Percentiles rank a stretch among this genome's conserved stretches.
phyloP scores from a whole-genome alignment of 345 rosid species.

The Gossypium herbaceum region DNA sequence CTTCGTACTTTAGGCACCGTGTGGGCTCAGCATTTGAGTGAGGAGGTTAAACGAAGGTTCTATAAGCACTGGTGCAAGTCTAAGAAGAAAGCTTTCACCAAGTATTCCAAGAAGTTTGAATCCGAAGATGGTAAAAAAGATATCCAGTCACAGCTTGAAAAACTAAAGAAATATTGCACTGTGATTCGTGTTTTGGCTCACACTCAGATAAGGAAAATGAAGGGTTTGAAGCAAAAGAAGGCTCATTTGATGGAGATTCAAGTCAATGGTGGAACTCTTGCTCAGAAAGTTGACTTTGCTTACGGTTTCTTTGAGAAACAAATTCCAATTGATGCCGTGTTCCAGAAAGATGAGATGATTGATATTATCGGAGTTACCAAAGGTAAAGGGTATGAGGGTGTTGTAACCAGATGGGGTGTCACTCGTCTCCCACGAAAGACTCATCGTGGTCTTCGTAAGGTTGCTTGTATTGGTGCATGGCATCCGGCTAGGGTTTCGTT shows the following conservation, averaged over 20 bases:
- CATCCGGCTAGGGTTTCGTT: slow-evolving; percentile 98
- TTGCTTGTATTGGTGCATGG: slow-evolving; percentile 98
- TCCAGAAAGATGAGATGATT: slow-evolving; percentile 94
- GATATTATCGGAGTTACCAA: slow-evolving; percentile 88
- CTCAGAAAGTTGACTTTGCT: slow-evolving; percentile 80
- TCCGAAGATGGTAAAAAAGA: slow-evolving; percentile 73
- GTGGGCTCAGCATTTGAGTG: slow-evolving; percentile 93
- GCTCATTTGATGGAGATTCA: slow-evolving; percentile 93
- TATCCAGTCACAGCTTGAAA: slow-evolving; percentile 61
- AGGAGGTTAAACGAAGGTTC: slow-evolving; percentile 81
- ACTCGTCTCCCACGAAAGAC: slow-evolving; percentile 96
- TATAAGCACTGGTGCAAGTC: slow-evolving; percentile 92
- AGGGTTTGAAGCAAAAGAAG: slow-evolving; percentile 90
- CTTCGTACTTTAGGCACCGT: slow-evolving; percentile 69
- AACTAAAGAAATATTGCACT: slow-evolving; percentile 76
- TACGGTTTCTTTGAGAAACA: slow-evolving; percentile 85
- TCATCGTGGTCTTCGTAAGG: slow-evolving; percentile 89
- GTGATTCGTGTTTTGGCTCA: slow-evolving; percentile 88
- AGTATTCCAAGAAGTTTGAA: slow-evolving; percentile 58
- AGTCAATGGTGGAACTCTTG: slow-evolving; percentile 74
- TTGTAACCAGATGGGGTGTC: slow-evolving; percentile 94
- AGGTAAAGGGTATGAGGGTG: slow-evolving; percentile 95
- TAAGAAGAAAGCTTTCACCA: slow-evolving; percentile 89
- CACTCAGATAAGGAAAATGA: slow-evolving; percentile 90
- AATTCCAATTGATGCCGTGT: slow-evolving; percentile 70